A percentile compares a stretch with the other conserved stretches of the same genome.
phyloP scores from a whole-genome alignment of 108 stramenopile species.

The Aureococcus anophagefferens region DNA sequence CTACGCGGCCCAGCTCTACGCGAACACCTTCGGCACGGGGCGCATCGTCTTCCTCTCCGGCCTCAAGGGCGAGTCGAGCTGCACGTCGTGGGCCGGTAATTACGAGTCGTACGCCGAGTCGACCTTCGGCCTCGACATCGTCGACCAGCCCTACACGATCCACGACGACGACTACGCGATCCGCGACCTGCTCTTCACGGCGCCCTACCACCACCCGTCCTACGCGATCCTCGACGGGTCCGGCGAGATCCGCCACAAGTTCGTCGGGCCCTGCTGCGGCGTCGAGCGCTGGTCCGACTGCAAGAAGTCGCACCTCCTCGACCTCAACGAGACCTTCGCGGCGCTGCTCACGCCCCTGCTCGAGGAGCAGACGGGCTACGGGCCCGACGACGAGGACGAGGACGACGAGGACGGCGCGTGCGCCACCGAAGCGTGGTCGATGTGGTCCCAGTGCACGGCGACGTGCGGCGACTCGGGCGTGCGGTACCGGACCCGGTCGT shows the following conservation, averaged over 20 bases:
- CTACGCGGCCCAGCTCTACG: slow-evolving; percentile 32
- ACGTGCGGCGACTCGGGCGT: slow-evolving; percentile 40
- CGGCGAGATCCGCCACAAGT: too few species aligned
- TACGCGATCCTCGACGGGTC: too few species aligned
- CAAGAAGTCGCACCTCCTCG: slow-evolving; percentile 25
- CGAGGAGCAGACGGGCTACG: slow-evolving; percentile 8
- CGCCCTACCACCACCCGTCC: too few species aligned
- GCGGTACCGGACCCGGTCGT: too few species aligned
- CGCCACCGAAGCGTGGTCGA: too few species aligned
- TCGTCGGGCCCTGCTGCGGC: slow-evolving; percentile 49
- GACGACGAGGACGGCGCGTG: too few species aligned
- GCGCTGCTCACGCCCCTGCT: slow-evolving; percentile 22
- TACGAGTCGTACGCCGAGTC: slow-evolving; percentile 34
- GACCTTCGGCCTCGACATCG: slow-evolving; percentile 19
- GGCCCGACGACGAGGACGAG: too few species aligned
- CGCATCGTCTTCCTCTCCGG: slow-evolving; percentile 28
- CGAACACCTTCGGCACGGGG: slow-evolving; percentile 21
- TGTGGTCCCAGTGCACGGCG: slow-evolving; percentile 33
- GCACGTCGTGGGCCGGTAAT: slow-evolving; percentile 31
- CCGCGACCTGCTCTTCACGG: slow-evolving; percentile 19
- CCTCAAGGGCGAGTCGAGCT: slow-evolving; percentile 40
- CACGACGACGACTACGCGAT: slow-evolving; percentile 20
- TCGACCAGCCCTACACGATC: slow-evolving; percentile 34
- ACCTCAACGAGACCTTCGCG: slow-evolving; percentile 13
- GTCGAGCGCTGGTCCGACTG: slow-evolving; percentile 37